Conservation (phyloP, 306 rosid species). For the Vigna angularis region DNA sequence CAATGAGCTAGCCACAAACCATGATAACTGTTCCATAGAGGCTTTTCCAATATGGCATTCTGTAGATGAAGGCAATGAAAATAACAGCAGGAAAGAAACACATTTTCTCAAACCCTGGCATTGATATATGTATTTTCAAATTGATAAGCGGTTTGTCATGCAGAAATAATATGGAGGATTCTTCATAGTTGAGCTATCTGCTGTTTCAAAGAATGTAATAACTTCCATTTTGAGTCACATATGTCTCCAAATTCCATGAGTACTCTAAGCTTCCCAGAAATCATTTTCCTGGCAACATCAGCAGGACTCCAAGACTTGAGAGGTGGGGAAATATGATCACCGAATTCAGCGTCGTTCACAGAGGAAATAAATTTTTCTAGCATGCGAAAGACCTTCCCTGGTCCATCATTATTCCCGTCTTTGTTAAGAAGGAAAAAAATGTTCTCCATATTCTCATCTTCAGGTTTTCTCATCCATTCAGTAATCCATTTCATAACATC, state of each 20-base stretch:
- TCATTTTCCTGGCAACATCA: slow-evolving; percentile 77
- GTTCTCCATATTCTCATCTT: slow-evolving; percentile 65
- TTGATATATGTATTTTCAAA: slow-evolving; percentile 10
- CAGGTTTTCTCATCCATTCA: slow-evolving; percentile 64
- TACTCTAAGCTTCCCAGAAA: slow-evolving; percentile 65
- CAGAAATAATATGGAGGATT: slow-evolving; percentile 19
- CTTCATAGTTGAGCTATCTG: slow-evolving; percentile 72
- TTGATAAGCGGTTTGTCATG: slow-evolving; percentile 23
- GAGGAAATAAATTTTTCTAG: slow-evolving; percentile 62
- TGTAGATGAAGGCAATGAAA: background rate
- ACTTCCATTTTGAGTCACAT: slow-evolving; percentile 72
- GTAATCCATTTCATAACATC: slow-evolving; percentile 66
- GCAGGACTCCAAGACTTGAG: slow-evolving; percentile 77
- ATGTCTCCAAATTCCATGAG: slow-evolving; percentile 64
- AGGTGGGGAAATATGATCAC: slow-evolving; percentile 67
- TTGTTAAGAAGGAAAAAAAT: slow-evolving; percentile 57
- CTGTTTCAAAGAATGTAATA: slow-evolving; percentile 66
- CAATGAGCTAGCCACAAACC: slow-evolving; percentile 17
- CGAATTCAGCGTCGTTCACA: slow-evolving; percentile 54
- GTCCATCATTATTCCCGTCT: slow-evolving; percentile 65
- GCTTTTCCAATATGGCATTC: slow-evolving; percentile 20
- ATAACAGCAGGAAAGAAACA: slow-evolving; percentile 25
- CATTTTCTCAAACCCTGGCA: slow-evolving; percentile 28
- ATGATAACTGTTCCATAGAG: slow-evolving; percentile 14
- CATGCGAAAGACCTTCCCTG: slow-evolving; percentile 68